phyloP scores from a whole-genome alignment of 2,329 filamentous ascomycete genomes.

The Trichophyton benhamiae region DNA sequence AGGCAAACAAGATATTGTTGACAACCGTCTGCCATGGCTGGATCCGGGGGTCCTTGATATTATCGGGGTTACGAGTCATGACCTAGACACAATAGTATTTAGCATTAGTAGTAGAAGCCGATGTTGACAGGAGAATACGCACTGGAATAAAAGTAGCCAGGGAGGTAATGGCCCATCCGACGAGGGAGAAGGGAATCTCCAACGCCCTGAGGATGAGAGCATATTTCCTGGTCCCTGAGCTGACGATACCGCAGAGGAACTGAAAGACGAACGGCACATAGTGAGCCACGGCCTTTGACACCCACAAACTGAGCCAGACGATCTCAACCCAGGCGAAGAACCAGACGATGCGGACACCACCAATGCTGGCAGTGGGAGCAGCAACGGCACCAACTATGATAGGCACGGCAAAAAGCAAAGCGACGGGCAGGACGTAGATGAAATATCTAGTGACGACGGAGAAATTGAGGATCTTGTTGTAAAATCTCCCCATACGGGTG shows the following conservation, averaged over 20 bases:
- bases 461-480: slow-evolving; percentile 49
- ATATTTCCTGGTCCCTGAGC: slow-evolving; percentile 53
- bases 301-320: slow-evolving; percentile 52
- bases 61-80: slow-evolving; percentile 34
- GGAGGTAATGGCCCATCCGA: slow-evolving; percentile 48
- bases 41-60: slow-evolving; percentile 17
- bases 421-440: slow-evolving; percentile 49
- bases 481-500: slow-evolving; percentile 48
- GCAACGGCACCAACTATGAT: slow-evolving; percentile 50
- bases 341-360: slow-evolving; percentile 45
- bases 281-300: slow-evolving; percentile 47
- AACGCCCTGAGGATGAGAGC: slow-evolving; percentile 45
- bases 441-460: slow-evolving; percentile 52
- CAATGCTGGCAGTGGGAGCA: slow-evolving; percentile 38
- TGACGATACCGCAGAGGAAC: slow-evolving; percentile 50
- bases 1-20: slow-evolving; percentile 47
- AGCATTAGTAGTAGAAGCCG: not conserved
- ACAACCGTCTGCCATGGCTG: slow-evolving; percentile 43
- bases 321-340: slow-evolving; percentile 56
- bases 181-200: slow-evolving; percentile 49
- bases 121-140: slow-evolving; percentile 13
- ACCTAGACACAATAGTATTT: slow-evolving; percentile 19
- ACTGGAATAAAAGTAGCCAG: slow-evolving; percentile 48
- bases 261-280: slow-evolving; percentile 49
- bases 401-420: slow-evolving; percentile 46